phyloP scores from a whole-genome alignment of 768 basidiomycete species.

The Termitomyces sp. region DNA sequence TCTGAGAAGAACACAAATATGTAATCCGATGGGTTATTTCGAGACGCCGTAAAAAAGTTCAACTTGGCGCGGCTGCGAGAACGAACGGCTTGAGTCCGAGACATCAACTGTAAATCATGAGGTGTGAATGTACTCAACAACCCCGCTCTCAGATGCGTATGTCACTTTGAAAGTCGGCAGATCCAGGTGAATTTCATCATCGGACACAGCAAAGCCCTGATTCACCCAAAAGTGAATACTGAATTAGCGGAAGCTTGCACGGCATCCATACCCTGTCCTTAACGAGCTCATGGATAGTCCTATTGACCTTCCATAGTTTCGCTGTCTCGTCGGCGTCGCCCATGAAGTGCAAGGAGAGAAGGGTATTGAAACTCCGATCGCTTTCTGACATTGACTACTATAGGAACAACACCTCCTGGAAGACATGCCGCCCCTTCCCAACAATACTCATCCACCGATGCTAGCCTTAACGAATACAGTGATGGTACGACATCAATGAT shows the following conservation, averaged over 20 bases:
- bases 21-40: constrained; percentile 61
- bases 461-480: constrained; percentile 40
- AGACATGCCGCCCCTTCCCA: constrained; percentile 37
- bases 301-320: constrained; percentile 91
- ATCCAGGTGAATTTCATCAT: constrained; percentile 91
- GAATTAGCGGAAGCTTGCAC: constrained; percentile 5
- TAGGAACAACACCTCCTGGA: background rate
- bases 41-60: constrained; percentile 84
- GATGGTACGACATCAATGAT: constrained; percentile 37
- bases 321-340: constrained; percentile 75
- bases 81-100: constrained; percentile 5
- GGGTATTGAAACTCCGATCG: constrained; percentile 54
- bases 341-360: constrained; percentile 36
- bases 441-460: constrained; percentile 24
- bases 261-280: constrained; percentile 75
- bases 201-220: constrained; percentile 90
- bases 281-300: constrained; percentile 95
- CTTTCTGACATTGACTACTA: background rate
- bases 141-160: constrained; percentile 69
- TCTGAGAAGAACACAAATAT: constrained; percentile 97
- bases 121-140: constrained; percentile 69
- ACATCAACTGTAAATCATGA: constrained; percentile 15
- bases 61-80: constrained; percentile 72
- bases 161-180: constrained; percentile 67
- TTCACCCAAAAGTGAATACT: constrained; percentile 19